Percentiles rank a stretch among this genome's conserved stretches.
Conservation (phyloP, 2,329 filamentous ascomycete genomes). For the Acarospora socialis region DNA sequence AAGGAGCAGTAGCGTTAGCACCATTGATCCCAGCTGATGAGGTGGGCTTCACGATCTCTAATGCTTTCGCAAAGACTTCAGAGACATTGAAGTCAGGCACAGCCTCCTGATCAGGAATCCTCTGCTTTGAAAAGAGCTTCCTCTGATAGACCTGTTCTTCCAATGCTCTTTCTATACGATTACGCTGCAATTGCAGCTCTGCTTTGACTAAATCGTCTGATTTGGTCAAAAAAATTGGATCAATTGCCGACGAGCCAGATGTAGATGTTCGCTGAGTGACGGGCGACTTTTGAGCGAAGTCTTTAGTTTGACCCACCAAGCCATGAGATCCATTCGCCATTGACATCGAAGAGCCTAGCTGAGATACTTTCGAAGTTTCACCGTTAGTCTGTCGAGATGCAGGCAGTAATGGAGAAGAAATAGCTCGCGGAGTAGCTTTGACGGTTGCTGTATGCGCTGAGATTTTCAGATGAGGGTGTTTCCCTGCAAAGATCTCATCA, state of each 20-base stretch:
- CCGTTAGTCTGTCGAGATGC: too few relatives aligned
- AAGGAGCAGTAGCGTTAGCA: slow-evolving; percentile 47
- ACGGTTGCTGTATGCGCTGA: slow-evolving; percentile 20
- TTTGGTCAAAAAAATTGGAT: slow-evolving; percentile 74
- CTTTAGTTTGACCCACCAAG: too few relatives aligned
- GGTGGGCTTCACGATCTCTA: slow-evolving; percentile 56
- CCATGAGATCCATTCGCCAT: too few relatives aligned
- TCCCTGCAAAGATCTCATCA: slow-evolving; percentile 67
- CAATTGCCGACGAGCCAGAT: slow-evolving; percentile 48
- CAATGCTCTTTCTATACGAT: slow-evolving; percentile 63
- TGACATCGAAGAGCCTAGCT: too few relatives aligned
- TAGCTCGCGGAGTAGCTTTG: slow-evolving; percentile 14
- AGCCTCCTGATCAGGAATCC: slow-evolving; percentile 36
- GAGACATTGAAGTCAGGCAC: slow-evolving; percentile 54
- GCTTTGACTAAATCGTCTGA: slow-evolving; percentile 72
- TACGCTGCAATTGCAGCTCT: slow-evolving; percentile 64
- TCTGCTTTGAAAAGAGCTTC: slow-evolving; percentile 33
- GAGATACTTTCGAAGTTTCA: too few relatives aligned
- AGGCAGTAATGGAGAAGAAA: slow-evolving; percentile 11
- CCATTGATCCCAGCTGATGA: slow-evolving; percentile 33
- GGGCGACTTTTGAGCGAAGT: slow-evolving; percentile 15
- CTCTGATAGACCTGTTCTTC: slow-evolving; percentile 63
- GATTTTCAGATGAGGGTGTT: slow-evolving; percentile 49
- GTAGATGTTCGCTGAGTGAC: slow-evolving; percentile 25
- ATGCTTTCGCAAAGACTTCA: slow-evolving; percentile 57